These are phyloP conservation scores for Trichoderma harzianum DNA, from an alignment of 2,329 filamentous ascomycete genomes.

Conservation along the genomic window DNA sequence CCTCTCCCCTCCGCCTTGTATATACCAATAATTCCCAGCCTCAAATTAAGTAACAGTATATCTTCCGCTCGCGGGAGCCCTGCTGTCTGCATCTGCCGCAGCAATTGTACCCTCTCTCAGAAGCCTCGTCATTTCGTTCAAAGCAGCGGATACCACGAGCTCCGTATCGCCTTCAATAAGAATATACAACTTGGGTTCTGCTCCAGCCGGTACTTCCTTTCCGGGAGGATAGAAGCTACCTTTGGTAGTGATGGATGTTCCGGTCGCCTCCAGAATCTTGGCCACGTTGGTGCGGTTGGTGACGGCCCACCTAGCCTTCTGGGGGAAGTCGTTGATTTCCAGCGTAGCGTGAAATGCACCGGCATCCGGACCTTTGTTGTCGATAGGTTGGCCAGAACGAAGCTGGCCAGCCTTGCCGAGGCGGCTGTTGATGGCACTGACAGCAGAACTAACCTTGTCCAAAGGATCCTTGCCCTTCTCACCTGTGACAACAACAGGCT, in stretches of 20 bases:
- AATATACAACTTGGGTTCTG: conserved; percentile 93
- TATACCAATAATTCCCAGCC: neutral
- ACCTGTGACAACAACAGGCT: conserved; percentile 54
- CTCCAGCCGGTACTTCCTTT: conserved; percentile 71
- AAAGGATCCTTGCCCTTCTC: conserved; percentile 65
- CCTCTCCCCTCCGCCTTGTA: neutral
- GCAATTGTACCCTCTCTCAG: conserved; percentile 88
- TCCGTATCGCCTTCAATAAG: conserved; percentile 97
- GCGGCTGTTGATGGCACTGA: conserved; percentile 85
- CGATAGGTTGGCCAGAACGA: conserved; percentile 87
- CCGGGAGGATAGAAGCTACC: conserved; percentile 82
- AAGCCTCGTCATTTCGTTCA: conserved; percentile 83
- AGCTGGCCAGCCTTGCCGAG: conserved; percentile 86
- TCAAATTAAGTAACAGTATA: conserved; percentile 72
- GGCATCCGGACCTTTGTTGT: conserved; percentile 97
- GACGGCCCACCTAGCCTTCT: conserved; percentile 97
- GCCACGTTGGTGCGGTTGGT: conserved; percentile 98
- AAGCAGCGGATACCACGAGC: conserved; percentile 82
- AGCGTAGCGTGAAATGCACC: conserved; percentile 95
- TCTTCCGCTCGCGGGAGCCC: conserved; percentile 73
- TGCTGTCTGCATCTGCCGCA: conserved; percentile 79
- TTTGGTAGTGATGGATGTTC: conserved; percentile 96
- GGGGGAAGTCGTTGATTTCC: conserved; percentile 99
- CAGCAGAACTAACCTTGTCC: conserved; percentile 85
- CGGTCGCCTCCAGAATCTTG: conserved; percentile 93